Conservation (phyloP, 2,329 filamentous ascomycete genomes). For the Trichoderma polysporum region DNA sequence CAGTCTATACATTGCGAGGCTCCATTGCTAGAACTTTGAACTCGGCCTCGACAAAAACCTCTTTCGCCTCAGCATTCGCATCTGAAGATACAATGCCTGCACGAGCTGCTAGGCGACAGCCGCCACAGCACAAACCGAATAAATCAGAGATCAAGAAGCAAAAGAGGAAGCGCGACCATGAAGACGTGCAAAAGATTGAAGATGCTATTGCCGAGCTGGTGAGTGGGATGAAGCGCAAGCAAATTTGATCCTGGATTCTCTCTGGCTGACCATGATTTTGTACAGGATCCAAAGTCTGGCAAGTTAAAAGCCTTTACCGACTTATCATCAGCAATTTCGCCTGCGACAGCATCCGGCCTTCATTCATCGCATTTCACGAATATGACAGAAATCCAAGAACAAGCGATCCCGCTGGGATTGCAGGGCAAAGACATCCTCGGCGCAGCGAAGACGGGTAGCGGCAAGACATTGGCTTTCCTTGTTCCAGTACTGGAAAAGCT, state of each 20-base stretch:
- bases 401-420: conserved; percentile 83
- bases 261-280: not conserved
- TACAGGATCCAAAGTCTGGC: conserved; percentile 59
- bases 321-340: conserved; percentile 70
- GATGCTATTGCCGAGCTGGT: conserved; percentile 37
- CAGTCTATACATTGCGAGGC: not conserved
- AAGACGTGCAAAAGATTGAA: conserved; percentile 37
- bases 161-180: conserved; percentile 41
- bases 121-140: conserved; percentile 31
- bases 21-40: not conserved
- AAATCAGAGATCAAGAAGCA: conserved; percentile 37
- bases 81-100: conserved; percentile 13
- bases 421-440: conserved; percentile 87
- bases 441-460: conserved; percentile 91
- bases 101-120: conserved; percentile 27
- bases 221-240: conserved; percentile 19
- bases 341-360: conserved; percentile 75
- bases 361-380: conserved; percentile 84
- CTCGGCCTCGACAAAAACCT: not conserved
- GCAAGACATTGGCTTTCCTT: conserved; percentile 92
- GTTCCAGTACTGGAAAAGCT: conserved; percentile 91
- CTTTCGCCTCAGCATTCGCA: not conserved
- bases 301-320: conserved; percentile 72
- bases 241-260: not conserved
- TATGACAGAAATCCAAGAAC: conserved; percentile 87